Evolutionary conservation across 495 filamentous ascomycete genomes (phyloP), one percentile per base, ranked within the genome.

Genomic region (Articulospora tetracladia): DNA sequence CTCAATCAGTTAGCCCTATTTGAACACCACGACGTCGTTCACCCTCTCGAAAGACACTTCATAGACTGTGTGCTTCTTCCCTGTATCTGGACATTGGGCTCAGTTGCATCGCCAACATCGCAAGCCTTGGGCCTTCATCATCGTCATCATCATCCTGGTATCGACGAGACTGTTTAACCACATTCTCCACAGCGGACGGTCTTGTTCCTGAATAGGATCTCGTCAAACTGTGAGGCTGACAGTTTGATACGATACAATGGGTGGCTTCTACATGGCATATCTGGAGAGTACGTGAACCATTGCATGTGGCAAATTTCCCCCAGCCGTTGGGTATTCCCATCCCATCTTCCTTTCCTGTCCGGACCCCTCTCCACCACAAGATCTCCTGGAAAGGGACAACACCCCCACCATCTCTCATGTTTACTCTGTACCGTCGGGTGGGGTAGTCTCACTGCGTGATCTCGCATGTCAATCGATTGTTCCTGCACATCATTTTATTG

Each of bases 181-280:
- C 66, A 60, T 59, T 34, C 25, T 47, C 50, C 55, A 59, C 52
- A 34, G n/a, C 36, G 20, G 53, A 57, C 58, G 57, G 58, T 34
- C 41, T 53, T 24, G 65, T 67, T 60, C 57, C 59, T 65, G 62
- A 32, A 62, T 49, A 41, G 36, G 34, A 59, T 49, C 28, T 57
- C 11, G 51, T 62, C 55, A 53, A 39, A 50, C 46, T 48, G 41
- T 41, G 26, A 55, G 39, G 39, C 36, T 46, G 26, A 60, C 24
- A 57, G 24, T 54, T 47, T 53, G 55, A 60, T 27, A 52, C 57
- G 39, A 63, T 71, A 81, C 68, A 69, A 82, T 83, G 80, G 74
- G 73, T 64, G 81, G 81, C 70, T 84, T 82, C 69, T 84, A 84
- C 72, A 84, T 84, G 76, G 79, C 83, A 72, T 84, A 84, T 73